Evolutionary conservation across 176 grass and related monocot genomes (phyloP).

Genomic region (Eleusine coracana): DNA sequence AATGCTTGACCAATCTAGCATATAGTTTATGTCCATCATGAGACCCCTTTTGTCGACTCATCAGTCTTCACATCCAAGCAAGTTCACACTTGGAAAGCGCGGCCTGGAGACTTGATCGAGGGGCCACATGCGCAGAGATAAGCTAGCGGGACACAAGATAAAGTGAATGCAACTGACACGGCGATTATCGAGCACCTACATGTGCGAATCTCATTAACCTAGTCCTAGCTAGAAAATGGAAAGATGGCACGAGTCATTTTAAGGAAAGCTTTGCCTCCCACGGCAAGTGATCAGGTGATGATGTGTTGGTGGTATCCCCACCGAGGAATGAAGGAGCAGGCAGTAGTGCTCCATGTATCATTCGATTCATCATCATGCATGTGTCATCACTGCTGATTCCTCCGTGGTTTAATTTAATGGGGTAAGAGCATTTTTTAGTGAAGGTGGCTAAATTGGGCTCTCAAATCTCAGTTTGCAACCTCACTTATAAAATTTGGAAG

Average conservation of each 20-base stretch:
- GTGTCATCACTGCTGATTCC: neutral
- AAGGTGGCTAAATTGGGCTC: too few relatives aligned
- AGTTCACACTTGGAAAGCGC: neutral
- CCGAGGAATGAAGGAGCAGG: neutral
- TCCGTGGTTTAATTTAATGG: neutral
- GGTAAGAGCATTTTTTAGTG: neutral
- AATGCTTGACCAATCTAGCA: neutral
- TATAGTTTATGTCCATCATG: neutral
- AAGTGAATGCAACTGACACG: neutral
- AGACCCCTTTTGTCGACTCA: neutral
- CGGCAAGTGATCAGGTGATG: constrained; percentile 49
- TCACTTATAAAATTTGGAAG: too few relatives aligned
- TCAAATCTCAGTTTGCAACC: too few relatives aligned
- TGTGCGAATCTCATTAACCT: neutral
- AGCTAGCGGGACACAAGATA: neutral
- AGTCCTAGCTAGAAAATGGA: constrained; percentile 15
- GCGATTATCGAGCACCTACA: neutral
- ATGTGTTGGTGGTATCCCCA: neutral
- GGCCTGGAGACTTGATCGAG: neutral
- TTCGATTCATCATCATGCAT: neutral
- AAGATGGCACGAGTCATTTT: neutral
- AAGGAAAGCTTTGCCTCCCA: constrained; percentile 37
- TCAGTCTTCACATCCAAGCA: constrained; percentile 37
- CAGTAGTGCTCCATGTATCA: neutral
- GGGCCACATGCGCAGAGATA: neutral